Conservation (phyloP, 495 filamentous ascomycete species). For the Penicillium pancosmium region DNA sequence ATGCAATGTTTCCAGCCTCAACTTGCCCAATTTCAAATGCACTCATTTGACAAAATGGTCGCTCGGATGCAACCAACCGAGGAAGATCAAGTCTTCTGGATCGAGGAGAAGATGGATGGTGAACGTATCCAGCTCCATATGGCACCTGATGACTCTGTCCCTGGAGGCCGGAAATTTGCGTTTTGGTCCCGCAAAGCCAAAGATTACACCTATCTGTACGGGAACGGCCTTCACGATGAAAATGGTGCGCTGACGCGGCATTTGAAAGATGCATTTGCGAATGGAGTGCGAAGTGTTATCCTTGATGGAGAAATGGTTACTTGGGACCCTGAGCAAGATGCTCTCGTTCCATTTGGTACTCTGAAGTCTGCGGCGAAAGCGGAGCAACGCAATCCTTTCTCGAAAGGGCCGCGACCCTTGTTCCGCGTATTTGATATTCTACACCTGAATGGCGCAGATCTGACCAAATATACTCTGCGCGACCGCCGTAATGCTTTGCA, state of each 20-base stretch:
- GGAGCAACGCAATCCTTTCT: conserved; percentile 76
- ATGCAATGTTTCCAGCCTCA: conserved; percentile 99
- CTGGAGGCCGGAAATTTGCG: conserved; percentile 73
- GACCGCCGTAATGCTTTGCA: conserved; percentile 80
- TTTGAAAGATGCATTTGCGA: conserved; percentile 74
- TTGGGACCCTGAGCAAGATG: conserved; percentile 89
- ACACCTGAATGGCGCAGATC: conserved; percentile 75
- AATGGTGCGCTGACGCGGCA: conserved; percentile 80
- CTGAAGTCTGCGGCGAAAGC: conserved; percentile 89
- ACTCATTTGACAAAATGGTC: conserved; percentile 82
- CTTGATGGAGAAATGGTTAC: conserved; percentile 98
- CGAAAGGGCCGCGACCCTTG: conserved; percentile 74
- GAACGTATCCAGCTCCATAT: conserved; percentile 98
- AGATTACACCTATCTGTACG: conserved; percentile 95
- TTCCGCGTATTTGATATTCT: conserved; percentile 89
- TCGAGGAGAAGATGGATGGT: conserved; percentile 96
- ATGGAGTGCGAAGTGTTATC: conserved; percentile 81
- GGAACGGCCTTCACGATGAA: conserved; percentile 72
- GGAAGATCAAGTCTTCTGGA: conserved; percentile 82
- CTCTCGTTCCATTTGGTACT: conserved; percentile 86
- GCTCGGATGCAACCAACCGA: conserved; percentile 68
- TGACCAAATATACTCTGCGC: conserved; percentile 80
- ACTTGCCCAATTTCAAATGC: conserved; percentile 92
- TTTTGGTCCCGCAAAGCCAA: conserved; percentile 98
- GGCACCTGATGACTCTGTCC: conserved; percentile 64